Conservation (phyloP, 2,329 filamentous ascomycete species). For the Ophiostoma ulmi region DNA sequence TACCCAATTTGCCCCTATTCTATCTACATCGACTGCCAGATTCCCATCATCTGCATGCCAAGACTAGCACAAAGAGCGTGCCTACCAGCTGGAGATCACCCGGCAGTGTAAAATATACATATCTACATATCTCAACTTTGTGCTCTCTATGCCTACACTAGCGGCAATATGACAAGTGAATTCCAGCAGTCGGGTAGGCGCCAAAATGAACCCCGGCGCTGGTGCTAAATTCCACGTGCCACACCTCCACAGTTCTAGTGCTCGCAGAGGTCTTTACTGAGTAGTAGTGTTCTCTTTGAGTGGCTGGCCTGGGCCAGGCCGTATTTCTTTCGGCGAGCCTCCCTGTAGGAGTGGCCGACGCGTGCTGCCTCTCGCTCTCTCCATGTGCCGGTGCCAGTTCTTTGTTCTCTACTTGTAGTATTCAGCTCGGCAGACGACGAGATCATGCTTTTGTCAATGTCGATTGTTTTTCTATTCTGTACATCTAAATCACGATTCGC, state of each 20-base stretch:
- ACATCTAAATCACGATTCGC: too few species aligned
- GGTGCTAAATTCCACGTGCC: conserved; percentile 16
- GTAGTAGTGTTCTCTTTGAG: background rate
- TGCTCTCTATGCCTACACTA: background rate
- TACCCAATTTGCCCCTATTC: too few species aligned
- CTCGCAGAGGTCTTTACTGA: background rate
- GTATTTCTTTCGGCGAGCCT: background rate
- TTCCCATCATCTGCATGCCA: background rate
- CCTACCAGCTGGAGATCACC: conserved; percentile 10
- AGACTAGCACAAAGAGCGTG: conserved; percentile 5
- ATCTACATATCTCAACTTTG: too few species aligned
- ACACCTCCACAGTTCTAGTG: background rate
- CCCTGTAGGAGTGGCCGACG: background rate
- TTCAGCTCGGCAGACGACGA: background rate
- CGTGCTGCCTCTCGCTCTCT: background rate
- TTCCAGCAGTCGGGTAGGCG: conserved; percentile 15
- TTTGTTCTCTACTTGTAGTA: background rate
- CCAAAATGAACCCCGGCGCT: conserved; percentile 13
- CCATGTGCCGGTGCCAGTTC: background rate
- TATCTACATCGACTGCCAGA: too few species aligned
- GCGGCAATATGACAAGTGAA: conserved; percentile 6
- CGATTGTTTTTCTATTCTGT: background rate
- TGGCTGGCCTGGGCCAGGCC: background rate
- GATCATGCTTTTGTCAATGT: background rate
- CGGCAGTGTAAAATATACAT: background rate